Conservation (phyloP, 2,329 filamentous ascomycete species). For the Penicillium brasilianum region DNA sequence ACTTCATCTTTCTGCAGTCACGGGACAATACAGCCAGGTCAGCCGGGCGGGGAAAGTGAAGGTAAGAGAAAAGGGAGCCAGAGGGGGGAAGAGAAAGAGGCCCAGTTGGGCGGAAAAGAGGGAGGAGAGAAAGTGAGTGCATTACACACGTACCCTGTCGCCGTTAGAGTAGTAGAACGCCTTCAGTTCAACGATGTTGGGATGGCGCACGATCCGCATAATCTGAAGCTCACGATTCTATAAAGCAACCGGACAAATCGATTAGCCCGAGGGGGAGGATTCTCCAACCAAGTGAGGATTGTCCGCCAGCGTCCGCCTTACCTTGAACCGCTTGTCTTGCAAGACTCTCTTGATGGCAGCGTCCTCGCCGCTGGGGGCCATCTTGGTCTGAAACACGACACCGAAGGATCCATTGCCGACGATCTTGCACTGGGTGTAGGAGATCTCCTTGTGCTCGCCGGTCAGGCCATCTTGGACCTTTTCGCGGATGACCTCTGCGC, state of each 20-base stretch:
- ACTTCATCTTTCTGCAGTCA: slow-evolving; percentile 85
- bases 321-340: slow-evolving; percentile 99
- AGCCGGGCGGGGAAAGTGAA: slow-evolving; percentile 14
- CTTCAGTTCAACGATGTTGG: slow-evolving; percentile 98
- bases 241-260: neutral
- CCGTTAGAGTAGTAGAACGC: slow-evolving; percentile 99
- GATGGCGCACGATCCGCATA: slow-evolving; percentile 98
- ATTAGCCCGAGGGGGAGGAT: slow-evolving; percentile 37
- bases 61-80: neutral
- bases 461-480: slow-evolving; percentile 98
- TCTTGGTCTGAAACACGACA: slow-evolving; percentile 98
- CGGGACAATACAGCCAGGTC: slow-evolving; percentile 2
- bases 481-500: slow-evolving; percentile 90
- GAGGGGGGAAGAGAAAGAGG: neutral
- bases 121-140: slow-evolving; percentile 10
- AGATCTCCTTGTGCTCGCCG: slow-evolving; percentile 93
- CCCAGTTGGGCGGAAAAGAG: slow-evolving; percentile 6
- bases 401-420: slow-evolving; percentile 99
- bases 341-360: slow-evolving; percentile 98
- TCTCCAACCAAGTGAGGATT: neutral
- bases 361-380: slow-evolving; percentile 96
- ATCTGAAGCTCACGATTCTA: slow-evolving; percentile 99
- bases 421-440: slow-evolving; percentile 99
- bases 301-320: slow-evolving; percentile 46
- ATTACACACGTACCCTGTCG: slow-evolving; percentile 73